Conservation (phyloP, 1,284 basidiomycete species). For the Macrocystidia cucumis region DNA sequence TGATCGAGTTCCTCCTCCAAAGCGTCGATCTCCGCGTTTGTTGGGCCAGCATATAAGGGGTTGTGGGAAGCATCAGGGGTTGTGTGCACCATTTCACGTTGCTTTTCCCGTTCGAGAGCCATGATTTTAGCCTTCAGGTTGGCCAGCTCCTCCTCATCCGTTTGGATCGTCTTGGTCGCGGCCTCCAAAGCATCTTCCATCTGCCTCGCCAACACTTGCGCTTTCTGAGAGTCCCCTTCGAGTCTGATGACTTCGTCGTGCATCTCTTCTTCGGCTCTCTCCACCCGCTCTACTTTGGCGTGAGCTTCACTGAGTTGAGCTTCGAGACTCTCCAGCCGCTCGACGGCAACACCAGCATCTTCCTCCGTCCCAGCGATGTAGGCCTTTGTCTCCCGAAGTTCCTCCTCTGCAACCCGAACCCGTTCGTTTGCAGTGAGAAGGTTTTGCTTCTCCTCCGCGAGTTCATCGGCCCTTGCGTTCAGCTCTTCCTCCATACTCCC, state of each 20-base stretch:
- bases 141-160: constrained; percentile 48
- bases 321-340: constrained; percentile 45
- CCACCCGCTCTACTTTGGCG: constrained; percentile 36
- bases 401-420: constrained; percentile 27
- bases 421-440: constrained; percentile 19
- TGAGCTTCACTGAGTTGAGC: too few relatives aligned
- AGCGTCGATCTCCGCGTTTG: constrained; percentile 45
- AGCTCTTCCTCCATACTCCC: constrained; percentile 32
- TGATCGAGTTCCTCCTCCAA: constrained; percentile 76
- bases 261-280: constrained; percentile 36
- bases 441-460: constrained; percentile 22
- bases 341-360: constrained; percentile 34
- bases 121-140: constrained; percentile 44
- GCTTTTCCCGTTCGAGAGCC: constrained; percentile 51
- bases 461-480: constrained; percentile 26
- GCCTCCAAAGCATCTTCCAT: constrained; percentile 69
- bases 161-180: constrained; percentile 54
- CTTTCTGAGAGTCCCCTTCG: constrained; percentile 42
- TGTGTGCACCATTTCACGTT: constrained; percentile 30
- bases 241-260: constrained; percentile 41
- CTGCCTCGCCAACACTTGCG: constrained; percentile 47
- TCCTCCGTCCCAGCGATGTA: constrained; percentile 52
- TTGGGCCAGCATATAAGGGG: constrained; percentile 24
- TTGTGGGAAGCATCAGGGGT: constrained; percentile 25
- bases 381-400: constrained; percentile 33